These are phyloP conservation scores for Xylaria sp. DNA, from an alignment of 2,329 filamentous ascomycete genomes.

Conservation along the genomic window DNA sequence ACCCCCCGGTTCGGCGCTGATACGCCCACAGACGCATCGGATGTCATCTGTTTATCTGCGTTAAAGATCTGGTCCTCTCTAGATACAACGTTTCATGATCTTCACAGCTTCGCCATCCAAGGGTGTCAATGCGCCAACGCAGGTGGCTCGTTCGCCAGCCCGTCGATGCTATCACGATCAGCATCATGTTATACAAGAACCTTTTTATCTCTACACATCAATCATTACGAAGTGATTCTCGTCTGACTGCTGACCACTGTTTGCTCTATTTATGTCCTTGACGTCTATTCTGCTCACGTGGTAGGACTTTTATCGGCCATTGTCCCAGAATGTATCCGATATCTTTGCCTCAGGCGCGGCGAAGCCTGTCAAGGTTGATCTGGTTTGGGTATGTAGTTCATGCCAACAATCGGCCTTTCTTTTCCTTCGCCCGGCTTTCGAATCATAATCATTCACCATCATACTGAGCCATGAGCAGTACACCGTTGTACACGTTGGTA, in stretches of 20 bases:
- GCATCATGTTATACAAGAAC: background rate
- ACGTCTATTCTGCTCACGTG: background rate
- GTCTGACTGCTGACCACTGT: background rate
- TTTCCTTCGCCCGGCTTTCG: too few species aligned
- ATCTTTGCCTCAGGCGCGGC: too few species aligned
- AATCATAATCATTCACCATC: background rate
- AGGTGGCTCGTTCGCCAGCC: conserved; percentile 6
- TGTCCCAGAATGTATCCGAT: background rate
- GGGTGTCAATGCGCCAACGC: background rate
- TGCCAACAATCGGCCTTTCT: too few species aligned
- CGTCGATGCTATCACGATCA: conserved; percentile 1
- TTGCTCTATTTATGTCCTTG: background rate
- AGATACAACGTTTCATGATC: conserved; percentile 32
- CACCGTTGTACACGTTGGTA: conserved; percentile 1
- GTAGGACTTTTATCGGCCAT: background rate
- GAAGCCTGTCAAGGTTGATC: too few species aligned
- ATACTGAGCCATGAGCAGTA: background rate
- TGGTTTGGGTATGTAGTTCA: too few species aligned
- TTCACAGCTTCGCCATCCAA: conserved; percentile 21
- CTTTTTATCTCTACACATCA: background rate
- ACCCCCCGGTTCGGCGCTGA: background rate
- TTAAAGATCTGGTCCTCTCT: conserved; percentile 21
- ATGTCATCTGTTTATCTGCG: conserved; percentile 24
- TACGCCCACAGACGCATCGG: background rate
- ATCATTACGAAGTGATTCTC: background rate